Evolutionary conservation across 2,329 filamentous ascomycete species (phyloP).

Genomic region (Aspergillus neotritici): DNA sequence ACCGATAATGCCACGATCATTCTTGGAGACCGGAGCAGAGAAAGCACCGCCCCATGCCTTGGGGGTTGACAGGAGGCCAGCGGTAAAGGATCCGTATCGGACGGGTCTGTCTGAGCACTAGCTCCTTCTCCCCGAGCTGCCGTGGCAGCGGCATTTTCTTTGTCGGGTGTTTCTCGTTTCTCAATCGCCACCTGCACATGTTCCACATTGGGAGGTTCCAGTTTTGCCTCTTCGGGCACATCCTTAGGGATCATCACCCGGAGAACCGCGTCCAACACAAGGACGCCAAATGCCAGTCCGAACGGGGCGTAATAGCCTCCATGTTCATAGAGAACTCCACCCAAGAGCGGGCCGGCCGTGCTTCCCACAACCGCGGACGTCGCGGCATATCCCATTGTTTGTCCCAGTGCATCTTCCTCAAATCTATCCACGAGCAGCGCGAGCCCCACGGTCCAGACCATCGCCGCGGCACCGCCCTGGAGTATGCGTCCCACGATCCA

Average conservation of each 20-base stretch:
- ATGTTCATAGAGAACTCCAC: constrained; percentile 61
- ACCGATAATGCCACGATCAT: constrained; percentile 54
- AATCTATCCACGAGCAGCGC: constrained; percentile 69
- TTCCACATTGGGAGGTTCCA: too few relatives aligned
- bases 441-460: constrained; percentile 68
- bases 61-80: neutral
- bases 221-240: too few relatives aligned
- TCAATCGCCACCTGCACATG: too few relatives aligned
- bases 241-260: constrained; percentile 53
- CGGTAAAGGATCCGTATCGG: too few relatives aligned
- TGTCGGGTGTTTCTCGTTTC: neutral
- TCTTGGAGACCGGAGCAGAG: constrained; percentile 51
- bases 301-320: constrained; percentile 37
- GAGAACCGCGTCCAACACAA: constrained; percentile 51
- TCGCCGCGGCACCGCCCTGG: constrained; percentile 62
- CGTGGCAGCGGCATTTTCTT: neutral
- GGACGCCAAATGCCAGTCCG: constrained; percentile 33
- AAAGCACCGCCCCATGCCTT: constrained; percentile 6
- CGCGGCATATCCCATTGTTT: constrained; percentile 62
- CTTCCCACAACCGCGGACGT: constrained; percentile 59
- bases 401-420: constrained; percentile 54
- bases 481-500: constrained; percentile 59
- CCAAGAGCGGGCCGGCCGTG: constrained; percentile 61
- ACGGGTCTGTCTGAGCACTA: too few relatives aligned
- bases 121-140: neutral